Percentiles rank a stretch among this genome's conserved stretches.
These are phyloP conservation scores for Cladobotryum mycophilum DNA, from an alignment of 2,329 filamentous ascomycete species.

Conservation along the genomic window DNA sequence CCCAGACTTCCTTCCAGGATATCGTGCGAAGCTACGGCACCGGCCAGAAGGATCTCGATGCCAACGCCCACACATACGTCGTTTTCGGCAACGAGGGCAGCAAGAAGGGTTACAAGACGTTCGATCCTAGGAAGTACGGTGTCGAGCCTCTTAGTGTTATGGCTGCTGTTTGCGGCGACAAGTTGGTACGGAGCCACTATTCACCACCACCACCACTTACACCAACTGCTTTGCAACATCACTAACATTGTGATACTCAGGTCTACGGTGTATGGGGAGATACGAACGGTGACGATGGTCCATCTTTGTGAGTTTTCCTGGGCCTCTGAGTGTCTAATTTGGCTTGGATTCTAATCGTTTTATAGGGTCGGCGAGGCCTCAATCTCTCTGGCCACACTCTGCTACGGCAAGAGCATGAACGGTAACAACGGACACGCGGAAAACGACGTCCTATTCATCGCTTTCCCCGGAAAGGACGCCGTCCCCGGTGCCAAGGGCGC, in stretches of 20 bases:
- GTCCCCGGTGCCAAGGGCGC: slow-evolving; percentile 49
- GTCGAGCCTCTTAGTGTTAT: slow-evolving; percentile 33
- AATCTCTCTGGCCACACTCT: slow-evolving; percentile 51
- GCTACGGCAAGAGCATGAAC: slow-evolving; percentile 46
- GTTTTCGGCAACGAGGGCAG: slow-evolving; percentile 45
- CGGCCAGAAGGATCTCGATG: slow-evolving; percentile 37
- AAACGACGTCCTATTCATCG: slow-evolving; percentile 57
- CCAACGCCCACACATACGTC: slow-evolving; percentile 47
- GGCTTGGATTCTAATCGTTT: too few species aligned
- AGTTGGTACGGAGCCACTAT: slow-evolving; percentile 30
- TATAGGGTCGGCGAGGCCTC: slow-evolving; percentile 46
- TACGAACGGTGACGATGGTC: slow-evolving; percentile 48
- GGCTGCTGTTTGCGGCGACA: slow-evolving; percentile 46
- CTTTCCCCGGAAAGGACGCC: slow-evolving; percentile 50
- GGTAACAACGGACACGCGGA: slow-evolving; percentile 50
- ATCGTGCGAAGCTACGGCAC: slow-evolving; percentile 31
- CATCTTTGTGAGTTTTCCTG: slow-evolving; percentile 13
- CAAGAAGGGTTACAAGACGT: slow-evolving; percentile 28
- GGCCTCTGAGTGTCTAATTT: too few species aligned
- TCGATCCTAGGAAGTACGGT: slow-evolving; percentile 23
- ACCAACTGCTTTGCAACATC: neutral
- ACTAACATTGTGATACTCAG: slow-evolving; percentile 20
- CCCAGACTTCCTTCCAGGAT: slow-evolving; percentile 41
- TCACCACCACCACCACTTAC: too few species aligned
- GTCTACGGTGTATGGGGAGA: slow-evolving; percentile 58